Conservation (phyloP, 108 stramenopile genomes). For the Chaetoceros tenuissimus region DNA sequence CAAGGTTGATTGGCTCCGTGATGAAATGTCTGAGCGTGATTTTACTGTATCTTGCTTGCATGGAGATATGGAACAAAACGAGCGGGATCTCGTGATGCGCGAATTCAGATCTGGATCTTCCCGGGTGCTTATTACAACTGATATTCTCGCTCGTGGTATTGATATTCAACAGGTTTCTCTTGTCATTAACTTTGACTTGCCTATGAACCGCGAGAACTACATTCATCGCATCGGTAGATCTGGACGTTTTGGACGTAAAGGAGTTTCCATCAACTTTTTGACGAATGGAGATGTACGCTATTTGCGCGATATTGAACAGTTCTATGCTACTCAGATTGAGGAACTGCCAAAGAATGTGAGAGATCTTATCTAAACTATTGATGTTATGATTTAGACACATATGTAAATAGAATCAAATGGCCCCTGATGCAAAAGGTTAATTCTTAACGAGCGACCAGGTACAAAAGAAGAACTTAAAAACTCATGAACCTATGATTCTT, state of each 20-base stretch:
- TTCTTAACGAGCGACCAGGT: too few species aligned
- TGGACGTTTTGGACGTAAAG: conserved; percentile 99
- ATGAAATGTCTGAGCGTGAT: conserved; percentile 39
- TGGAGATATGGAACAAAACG: conserved; percentile 65
- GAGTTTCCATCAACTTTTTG: conserved; percentile 80
- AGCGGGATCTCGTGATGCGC: conserved; percentile 61
- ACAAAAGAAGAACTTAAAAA: too few species aligned
- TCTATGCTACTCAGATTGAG: conserved; percentile 71
- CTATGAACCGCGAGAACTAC: too few species aligned
- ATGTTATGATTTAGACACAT: too few species aligned
- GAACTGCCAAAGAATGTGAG: conserved; percentile 41
- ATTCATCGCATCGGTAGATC: too few species aligned
- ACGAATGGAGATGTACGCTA: conserved; percentile 50
- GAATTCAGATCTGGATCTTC: conserved; percentile 64
- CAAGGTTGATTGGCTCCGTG: conserved; percentile 55
- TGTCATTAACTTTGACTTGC: conserved; percentile 70
- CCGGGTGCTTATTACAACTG: conserved; percentile 66
- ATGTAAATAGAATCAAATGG: too few species aligned
- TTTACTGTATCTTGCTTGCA: conserved; percentile 68
- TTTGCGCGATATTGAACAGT: conserved; percentile 62
- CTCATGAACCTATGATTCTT: too few species aligned
- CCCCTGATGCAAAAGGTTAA: too few species aligned
- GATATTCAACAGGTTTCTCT: conserved; percentile 60
- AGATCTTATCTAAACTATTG: too few species aligned
- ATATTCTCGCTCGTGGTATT: too few species aligned